phyloP scores from a whole-genome alignment of 306 rosid species.

The Prunus mongolica region DNA sequence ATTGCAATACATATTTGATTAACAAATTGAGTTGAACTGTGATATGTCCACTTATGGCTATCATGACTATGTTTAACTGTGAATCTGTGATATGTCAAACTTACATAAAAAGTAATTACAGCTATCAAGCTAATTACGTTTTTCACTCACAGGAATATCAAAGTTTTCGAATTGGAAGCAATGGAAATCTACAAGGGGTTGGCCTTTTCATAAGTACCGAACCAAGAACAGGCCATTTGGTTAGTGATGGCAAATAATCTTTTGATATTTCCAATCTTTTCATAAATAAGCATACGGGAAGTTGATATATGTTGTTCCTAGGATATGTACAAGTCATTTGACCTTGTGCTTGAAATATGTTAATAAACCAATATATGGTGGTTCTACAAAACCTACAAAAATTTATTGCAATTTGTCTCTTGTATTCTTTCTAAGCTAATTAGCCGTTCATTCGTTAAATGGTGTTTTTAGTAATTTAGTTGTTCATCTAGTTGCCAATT shows the following conservation, averaged over 20 bases:
- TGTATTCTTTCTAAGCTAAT: not conserved
- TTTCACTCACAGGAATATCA: conserved; percentile 71
- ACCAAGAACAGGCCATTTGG: conserved; percentile 90
- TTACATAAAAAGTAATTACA: not conserved
- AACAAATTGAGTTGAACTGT: not conserved
- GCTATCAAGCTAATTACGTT: conserved; percentile 10
- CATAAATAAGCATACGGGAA: not conserved
- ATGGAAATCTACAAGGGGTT: conserved; percentile 90
- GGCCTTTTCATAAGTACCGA: conserved; percentile 83
- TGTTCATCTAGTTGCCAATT: not conserved
- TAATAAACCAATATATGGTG: not conserved
- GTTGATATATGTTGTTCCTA: not conserved
- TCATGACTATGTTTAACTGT: not conserved
- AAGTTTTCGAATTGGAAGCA: conserved; percentile 86
- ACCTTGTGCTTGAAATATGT: not conserved
- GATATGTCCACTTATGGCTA: conserved; percentile 2
- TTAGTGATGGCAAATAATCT: conserved; percentile 30
- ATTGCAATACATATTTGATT: not conserved
- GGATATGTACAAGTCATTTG: not conserved
- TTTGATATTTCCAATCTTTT: not conserved
- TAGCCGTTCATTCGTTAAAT: not conserved
- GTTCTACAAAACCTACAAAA: not conserved
- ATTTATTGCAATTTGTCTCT: not conserved
- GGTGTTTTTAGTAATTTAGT: not conserved
- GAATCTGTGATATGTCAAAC: not conserved